Conservation (phyloP, 306 rosid genomes). For the Glycine latifolia region DNA sequence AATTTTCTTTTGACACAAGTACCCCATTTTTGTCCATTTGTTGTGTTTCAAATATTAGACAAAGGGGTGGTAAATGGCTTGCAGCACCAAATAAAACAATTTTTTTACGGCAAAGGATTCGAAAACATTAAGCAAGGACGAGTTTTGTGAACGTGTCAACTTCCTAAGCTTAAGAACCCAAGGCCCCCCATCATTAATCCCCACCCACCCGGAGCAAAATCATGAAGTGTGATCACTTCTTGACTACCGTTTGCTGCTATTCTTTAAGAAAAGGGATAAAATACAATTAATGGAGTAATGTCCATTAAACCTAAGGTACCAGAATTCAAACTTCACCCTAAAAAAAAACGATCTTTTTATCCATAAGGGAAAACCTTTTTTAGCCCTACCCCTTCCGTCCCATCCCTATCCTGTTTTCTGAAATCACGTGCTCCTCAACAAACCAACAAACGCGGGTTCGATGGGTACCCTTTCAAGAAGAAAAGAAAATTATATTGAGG, state of each 20-base stretch:
- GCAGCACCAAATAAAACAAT: background rate
- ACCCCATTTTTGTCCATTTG: background rate
- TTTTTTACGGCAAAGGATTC: background rate
- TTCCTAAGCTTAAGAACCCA: background rate
- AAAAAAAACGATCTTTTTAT: background rate
- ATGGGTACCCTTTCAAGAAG: slow-evolving; percentile 22
- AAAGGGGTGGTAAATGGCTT: background rate
- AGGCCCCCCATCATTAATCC: slow-evolving; percentile 10
- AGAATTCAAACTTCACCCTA: slow-evolving; percentile 5
- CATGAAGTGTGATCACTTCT: background rate
- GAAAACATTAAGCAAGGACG: background rate
- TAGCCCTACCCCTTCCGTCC: background rate
- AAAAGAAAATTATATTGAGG: slow-evolving; percentile 21
- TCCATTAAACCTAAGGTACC: slow-evolving; percentile 1
- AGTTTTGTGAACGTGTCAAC: slow-evolving; percentile 26
- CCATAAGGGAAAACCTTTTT: slow-evolving; percentile 1
- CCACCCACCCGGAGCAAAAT: slow-evolving; percentile 12
- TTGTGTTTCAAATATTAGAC: background rate
- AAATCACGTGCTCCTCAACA: slow-evolving; percentile 44
- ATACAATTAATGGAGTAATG: background rate
- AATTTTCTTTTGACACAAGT: background rate
- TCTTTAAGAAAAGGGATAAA: background rate
- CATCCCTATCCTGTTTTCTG: slow-evolving; percentile 32
- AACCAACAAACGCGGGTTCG: slow-evolving; percentile 33
- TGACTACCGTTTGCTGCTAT: background rate